Conservation (phyloP, 2,329 filamentous ascomycete genomes). For the Nemania sp. region DNA sequence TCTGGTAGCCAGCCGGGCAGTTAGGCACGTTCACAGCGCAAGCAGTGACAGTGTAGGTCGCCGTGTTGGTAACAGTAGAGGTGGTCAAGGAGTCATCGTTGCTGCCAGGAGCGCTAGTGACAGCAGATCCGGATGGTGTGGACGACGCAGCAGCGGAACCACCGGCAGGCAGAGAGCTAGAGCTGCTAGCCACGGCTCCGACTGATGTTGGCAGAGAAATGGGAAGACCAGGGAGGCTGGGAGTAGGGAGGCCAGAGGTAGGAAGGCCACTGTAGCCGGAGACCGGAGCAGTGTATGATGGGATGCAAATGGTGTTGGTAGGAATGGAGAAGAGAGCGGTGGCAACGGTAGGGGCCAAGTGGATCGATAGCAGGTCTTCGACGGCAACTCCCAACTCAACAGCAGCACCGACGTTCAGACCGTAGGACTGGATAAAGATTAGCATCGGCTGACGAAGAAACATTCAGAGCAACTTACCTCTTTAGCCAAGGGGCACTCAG, state of each 20-base stretch:
- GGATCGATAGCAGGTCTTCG: constrained; percentile 44
- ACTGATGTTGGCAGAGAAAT: constrained; percentile 5
- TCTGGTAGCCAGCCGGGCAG: constrained; percentile 45
- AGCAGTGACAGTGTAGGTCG: constrained; percentile 41
- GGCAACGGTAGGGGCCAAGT: constrained; percentile 46
- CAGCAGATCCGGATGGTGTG: background rate
- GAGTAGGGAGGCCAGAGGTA: background rate
- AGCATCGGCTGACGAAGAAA: background rate
- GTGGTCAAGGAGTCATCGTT: constrained; percentile 6
- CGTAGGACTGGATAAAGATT: constrained; percentile 32
- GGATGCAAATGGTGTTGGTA: constrained; percentile 43
- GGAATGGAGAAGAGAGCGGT: constrained; percentile 45
- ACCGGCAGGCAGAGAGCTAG: constrained; percentile 1
- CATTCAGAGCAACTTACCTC: constrained; percentile 30
- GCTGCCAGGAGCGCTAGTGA: constrained; percentile 9
- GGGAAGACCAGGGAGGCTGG: background rate
- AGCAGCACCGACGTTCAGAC: constrained; percentile 45
- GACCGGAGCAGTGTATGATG: constrained; percentile 9
- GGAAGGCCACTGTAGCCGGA: constrained; percentile 3
- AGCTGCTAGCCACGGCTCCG: background rate
- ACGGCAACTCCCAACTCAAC: constrained; percentile 41
- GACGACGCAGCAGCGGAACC: constrained; percentile 13
- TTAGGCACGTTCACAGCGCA: constrained; percentile 45
- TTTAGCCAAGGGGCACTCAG: constrained; percentile 43
- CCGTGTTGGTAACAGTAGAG: constrained; percentile 30